These are phyloP conservation scores for Kwoniella shivajii DNA, from an alignment of 1,284 basidiomycete species.

Conservation along the genomic window DNA sequence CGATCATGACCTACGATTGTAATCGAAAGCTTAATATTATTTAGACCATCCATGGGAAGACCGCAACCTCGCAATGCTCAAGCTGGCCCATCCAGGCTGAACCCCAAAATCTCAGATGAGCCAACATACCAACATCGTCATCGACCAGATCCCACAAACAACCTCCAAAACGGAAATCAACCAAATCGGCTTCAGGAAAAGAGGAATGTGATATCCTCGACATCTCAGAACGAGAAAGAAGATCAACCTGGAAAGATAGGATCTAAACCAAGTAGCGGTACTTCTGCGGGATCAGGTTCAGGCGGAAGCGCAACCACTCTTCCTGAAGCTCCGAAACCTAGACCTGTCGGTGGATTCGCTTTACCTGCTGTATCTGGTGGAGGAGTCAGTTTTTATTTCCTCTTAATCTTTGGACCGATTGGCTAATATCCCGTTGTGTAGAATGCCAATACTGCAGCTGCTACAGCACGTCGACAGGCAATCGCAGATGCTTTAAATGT, in stretches of 20 bases:
- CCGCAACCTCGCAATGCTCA: background rate
- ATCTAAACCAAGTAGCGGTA: constrained; percentile 17
- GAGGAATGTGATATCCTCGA: too few species aligned
- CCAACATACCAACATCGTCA: constrained; percentile 46
- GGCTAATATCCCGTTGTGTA: too few species aligned
- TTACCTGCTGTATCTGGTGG: constrained; percentile 8
- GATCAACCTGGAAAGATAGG: background rate
- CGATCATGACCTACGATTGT: background rate
- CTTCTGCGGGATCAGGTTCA: background rate
- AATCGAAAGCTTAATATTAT: background rate
- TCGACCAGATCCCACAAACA: constrained; percentile 34
- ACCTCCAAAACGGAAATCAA: background rate
- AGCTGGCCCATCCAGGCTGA: constrained; percentile 11
- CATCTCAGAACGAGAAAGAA: background rate
- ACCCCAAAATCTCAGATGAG: constrained; percentile 2
- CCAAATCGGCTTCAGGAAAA: background rate
- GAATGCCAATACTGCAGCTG: background rate
- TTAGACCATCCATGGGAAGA: background rate
- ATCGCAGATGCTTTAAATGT: constrained; percentile 23
- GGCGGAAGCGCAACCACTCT: constrained; percentile 1
- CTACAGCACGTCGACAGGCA: constrained; percentile 25
- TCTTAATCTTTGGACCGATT: too few species aligned
- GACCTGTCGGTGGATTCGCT: constrained; percentile 13
- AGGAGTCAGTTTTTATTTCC: too few species aligned
- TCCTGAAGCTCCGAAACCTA: background rate